A percentile compares a stretch with the other conserved stretches of the same genome.
Evolutionary conservation across 371 early-diverging fungal species (phyloP).

Genomic region (Zancudomyces culisetae): DNA sequence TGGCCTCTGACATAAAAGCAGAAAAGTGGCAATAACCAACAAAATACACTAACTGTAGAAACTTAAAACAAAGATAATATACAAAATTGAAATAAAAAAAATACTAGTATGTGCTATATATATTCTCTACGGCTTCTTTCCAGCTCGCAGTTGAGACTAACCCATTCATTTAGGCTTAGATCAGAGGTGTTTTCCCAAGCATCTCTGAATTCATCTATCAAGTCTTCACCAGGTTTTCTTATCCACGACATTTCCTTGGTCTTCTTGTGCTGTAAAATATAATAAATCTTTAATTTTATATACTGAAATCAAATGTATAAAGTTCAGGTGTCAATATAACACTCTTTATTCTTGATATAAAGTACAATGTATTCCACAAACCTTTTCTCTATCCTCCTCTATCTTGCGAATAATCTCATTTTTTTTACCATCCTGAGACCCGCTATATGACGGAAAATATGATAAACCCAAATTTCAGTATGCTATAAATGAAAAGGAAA

Average conservation of each 20-base stretch:
- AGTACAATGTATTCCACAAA: conserved; percentile 13
- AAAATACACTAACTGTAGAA: neutral
- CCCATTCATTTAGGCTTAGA: neutral
- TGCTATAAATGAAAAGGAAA: too few species aligned
- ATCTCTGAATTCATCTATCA: conserved; percentile 35
- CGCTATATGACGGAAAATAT: too few species aligned
- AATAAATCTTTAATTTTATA: neutral
- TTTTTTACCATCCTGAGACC: conserved; percentile 23
- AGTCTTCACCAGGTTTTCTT: conserved; percentile 34
- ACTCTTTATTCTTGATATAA: too few species aligned
- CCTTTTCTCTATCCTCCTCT: conserved; percentile 58
- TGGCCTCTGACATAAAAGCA: too few species aligned
- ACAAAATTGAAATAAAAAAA: neutral
- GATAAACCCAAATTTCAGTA: too few species aligned
- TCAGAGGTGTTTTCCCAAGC: conserved; percentile 42
- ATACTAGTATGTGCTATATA: neutral
- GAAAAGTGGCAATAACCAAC: too few species aligned
- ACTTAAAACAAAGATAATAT: neutral
- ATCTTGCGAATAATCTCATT: conserved; percentile 48
- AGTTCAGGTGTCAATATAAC: too few species aligned
- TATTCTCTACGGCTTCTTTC: neutral
- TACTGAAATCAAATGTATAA: neutral
- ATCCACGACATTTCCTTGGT: conserved; percentile 58
- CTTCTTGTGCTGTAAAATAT: conserved; percentile 32
- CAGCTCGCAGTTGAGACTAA: neutral